Evolutionary conservation across 2,329 filamentous ascomycete species (phyloP), one percentile per base, ranked within the genome.

Genomic region (Corynespora cassiicola): DNA sequence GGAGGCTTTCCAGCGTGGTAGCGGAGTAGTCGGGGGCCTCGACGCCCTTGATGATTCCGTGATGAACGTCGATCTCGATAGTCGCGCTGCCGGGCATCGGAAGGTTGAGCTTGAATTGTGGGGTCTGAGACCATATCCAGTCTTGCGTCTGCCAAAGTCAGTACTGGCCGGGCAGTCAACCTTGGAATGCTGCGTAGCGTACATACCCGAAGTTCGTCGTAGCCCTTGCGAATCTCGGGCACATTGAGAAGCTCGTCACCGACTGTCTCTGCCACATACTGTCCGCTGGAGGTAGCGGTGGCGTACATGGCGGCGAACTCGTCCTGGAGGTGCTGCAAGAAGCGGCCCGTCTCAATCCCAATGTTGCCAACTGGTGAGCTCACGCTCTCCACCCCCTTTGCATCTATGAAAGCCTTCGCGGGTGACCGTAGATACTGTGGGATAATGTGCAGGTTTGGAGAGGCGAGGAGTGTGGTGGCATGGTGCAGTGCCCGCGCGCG

Each of bases 301-400:
- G 76, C 75, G 64, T 96, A 91, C 75, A 92, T 81, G 11, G 54
- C 52, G 6, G 68, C 69, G 66, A 96, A 96, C 63, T 78, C 68
- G 27, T 73, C 70, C 39, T 77, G 76, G 22, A 82, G 74, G 1
- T 60, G 59, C 14, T 54, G 38, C 31, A 73, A 69, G 27, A 78
- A 78, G 22, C 68, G 58, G 11, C 65, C 56, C 23, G 77, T 69
- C 10, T 63, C 71, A 1, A 89, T 65, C 3, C 82, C 80, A 2
- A 95, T 83, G 69, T 97, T 99, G 6, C 81, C 78, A 8, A 97
- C 86, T 0, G 84, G 82, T 31, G 90, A 95, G 46, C 88, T 85
- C 27, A 97, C 90, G 63, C 92, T 97, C 56, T 94, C 90, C 1
- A 96, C 91, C 0, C 94, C 94, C 44, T 87, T 85, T 0, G 89